A percentile compares a stretch with the other conserved stretches of the same genome.
Evolutionary conservation across 345 rosid species (phyloP).

Genomic region (Boechera stricta): DNA sequence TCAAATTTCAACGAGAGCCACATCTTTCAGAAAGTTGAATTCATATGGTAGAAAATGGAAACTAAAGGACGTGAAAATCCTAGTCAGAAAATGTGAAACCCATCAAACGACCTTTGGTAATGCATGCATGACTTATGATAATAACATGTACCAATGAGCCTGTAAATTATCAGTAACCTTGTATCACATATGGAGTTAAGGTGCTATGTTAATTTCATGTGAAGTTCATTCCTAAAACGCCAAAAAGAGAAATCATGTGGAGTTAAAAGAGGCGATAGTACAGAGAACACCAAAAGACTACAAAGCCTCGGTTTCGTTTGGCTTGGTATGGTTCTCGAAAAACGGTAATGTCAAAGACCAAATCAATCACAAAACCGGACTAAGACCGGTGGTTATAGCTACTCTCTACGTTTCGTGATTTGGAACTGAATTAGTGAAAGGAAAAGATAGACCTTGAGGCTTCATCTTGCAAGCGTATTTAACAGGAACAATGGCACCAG

Average conservation of each 20-base stretch:
- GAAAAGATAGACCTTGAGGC: slow-evolving; percentile 60
- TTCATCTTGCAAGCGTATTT: slow-evolving; percentile 77
- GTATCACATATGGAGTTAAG: not conserved
- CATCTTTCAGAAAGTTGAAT: too few species aligned
- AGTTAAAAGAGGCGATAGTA: not conserved
- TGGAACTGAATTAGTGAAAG: slow-evolving; percentile 18
- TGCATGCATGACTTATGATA: not conserved
- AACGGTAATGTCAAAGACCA: not conserved
- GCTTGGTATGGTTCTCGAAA: slow-evolving; percentile 6
- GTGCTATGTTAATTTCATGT: not conserved
- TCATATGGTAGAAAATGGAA: too few species aligned
- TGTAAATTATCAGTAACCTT: not conserved
- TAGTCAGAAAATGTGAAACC: not conserved
- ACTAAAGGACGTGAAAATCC: too few species aligned
- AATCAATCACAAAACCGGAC: not conserved
- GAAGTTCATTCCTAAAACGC: not conserved
- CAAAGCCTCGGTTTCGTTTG: not conserved
- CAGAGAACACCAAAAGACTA: not conserved
- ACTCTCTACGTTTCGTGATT: slow-evolving; percentile 11
- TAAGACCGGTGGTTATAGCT: not conserved
- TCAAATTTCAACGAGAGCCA: too few species aligned
- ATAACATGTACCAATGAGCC: not conserved
- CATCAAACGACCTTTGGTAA: not conserved
- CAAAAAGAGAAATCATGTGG: not conserved
- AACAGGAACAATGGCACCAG: slow-evolving; percentile 65